Base-by-base conservation (phyloP, 257 asterid genomes). In the Verbena officinalis region DNA sequence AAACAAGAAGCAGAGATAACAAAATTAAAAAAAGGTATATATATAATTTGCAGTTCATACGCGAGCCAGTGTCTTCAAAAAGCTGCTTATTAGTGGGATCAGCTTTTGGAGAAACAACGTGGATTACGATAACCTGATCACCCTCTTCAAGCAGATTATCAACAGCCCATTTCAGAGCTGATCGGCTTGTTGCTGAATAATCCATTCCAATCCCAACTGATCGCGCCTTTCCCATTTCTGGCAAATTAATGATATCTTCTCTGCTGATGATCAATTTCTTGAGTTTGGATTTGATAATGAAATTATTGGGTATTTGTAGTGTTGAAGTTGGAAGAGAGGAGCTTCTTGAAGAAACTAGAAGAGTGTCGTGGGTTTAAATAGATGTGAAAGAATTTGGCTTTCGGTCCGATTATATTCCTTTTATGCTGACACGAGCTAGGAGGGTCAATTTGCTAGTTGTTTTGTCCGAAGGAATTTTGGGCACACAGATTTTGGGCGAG, bases 41-140 rank as follows among this genome's bases (percentile, higher is more conserved):
- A 19, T 23, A 6, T 8, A 2, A 11, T n/a, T 17, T n/a, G 22
- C 4, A 33, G 15, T 4, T 4, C 73, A 1, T 83, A 86, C 94
- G 95, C 33, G 97, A 89, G 22, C 96, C 97, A 12, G 95, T 87
- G 64, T 90, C 92, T 50, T 64, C 62, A 72, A 87, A 87, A 46
- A 87, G 92, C 76, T 78, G 92, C 75, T 90, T 87, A 55, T 67
- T 82, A 7, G 87, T 63, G 15, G 96, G 84, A 2, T 87, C 96
- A 65, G 70, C 23, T 76, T 85, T 87, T 4, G 97, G 77, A 23
- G 97, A 90, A 39, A 77, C 84, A 58, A 80, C 95, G 67, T 90
- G 97, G 71, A 85, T 77, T 2, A 90, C 51, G 55, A 87, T 48
- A 59, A 90, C 78, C 21, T 46, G 63, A 73, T 90, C 96, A 5